Base-by-base conservation (phyloP, 2,329 filamentous ascomycete genomes). In the Colletotrichum chrysophilum region DNA sequence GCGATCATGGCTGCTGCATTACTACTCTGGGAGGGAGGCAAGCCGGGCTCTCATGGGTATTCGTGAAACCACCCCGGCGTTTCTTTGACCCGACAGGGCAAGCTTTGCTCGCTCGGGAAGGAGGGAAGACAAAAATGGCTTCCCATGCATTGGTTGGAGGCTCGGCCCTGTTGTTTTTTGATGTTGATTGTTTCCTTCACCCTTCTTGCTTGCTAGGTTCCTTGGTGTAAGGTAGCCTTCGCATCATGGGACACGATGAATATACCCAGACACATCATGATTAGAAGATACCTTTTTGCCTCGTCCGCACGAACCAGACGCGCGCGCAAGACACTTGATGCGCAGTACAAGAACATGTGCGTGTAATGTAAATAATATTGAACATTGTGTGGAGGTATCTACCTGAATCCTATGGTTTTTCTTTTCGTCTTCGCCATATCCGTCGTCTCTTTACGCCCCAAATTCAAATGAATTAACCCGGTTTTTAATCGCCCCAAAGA, bases 261-360 rank as follows among this genome's bases (percentile, higher is more conserved):
- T 75, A 75, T 75, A 75, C 73, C 73, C 73, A 75, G 24, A 75
- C 21, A 75, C 52, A 65, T 75, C 58, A 73, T 75, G 70, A 75
- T 43, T 60, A 75, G 70, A 71, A 55, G 30, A 18, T 32, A 64
- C 43, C 10, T 52, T 21, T 58, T 52, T 18, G 24, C 30, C 16
- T n/a, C 21, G n/a, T 58, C 13, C 52, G n/a, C 28, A 36, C n/a
- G 24, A 21, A 30, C n/a, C 30, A n/a, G 12, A 38, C 43, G n/a
- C 43, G 43, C 43, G n/a, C 30, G 21, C n/a, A 36, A 34, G 21
- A 69, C 16, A 28, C 21, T 13, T 38, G 36, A 38, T 21, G 24
- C 13, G 52, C 7, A 16, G 12, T 60, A 18, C 21, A 60, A 21
- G 13, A n/a, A 32, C 14, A 21, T 8, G 34, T 55, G 38, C 56